phyloP scores from a whole-genome alignment of 2,329 filamentous ascomycete species.

The Graphiopsis chlorocephala region DNA sequence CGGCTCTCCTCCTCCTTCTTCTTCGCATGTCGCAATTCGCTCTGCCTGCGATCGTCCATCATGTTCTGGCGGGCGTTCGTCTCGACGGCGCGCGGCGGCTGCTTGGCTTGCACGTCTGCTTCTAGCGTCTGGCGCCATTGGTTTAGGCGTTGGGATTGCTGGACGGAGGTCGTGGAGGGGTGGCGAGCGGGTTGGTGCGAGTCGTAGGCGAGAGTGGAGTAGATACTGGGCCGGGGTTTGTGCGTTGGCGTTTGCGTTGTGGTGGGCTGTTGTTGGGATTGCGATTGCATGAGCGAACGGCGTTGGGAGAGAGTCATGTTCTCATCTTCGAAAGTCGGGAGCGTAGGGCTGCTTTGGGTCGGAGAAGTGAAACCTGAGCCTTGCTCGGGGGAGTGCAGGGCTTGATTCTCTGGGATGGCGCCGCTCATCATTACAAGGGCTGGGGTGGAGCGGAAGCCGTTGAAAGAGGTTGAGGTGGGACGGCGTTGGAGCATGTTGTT shows the following conservation, averaged over 20 bases:
- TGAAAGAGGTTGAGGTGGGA: constrained; percentile 39
- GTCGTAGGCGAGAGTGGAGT: constrained; percentile 41
- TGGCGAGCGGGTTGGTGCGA: constrained; percentile 55
- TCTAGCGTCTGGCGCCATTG: constrained; percentile 53
- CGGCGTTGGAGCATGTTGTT: constrained; percentile 50
- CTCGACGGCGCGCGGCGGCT: constrained; percentile 31
- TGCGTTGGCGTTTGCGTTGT: neutral
- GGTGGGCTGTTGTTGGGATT: constrained; percentile 18
- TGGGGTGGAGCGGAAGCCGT: constrained; percentile 32
- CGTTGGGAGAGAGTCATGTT: constrained; percentile 71
- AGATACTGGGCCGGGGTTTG: constrained; percentile 18
- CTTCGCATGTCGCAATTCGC: constrained; percentile 58
- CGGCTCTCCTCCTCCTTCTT: constrained; percentile 58
- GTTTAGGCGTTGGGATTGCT: constrained; percentile 60
- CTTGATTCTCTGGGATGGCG: constrained; percentile 20
- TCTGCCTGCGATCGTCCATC: constrained; percentile 62
- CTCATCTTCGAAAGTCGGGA: constrained; percentile 50
- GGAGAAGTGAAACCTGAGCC: constrained; percentile 14
- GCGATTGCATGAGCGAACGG: constrained; percentile 35
- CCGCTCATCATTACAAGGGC: constrained; percentile 27
- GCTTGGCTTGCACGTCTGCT: constrained; percentile 19
- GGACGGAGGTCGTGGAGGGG: constrained; percentile 43
- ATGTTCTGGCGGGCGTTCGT: constrained; percentile 44
- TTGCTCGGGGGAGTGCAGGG: constrained; percentile 17
- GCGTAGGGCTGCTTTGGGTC: constrained; percentile 8